Evolutionary conservation across 129 eudicot species (phyloP).

Genomic region (Saposhnikovia divaricata): DNA sequence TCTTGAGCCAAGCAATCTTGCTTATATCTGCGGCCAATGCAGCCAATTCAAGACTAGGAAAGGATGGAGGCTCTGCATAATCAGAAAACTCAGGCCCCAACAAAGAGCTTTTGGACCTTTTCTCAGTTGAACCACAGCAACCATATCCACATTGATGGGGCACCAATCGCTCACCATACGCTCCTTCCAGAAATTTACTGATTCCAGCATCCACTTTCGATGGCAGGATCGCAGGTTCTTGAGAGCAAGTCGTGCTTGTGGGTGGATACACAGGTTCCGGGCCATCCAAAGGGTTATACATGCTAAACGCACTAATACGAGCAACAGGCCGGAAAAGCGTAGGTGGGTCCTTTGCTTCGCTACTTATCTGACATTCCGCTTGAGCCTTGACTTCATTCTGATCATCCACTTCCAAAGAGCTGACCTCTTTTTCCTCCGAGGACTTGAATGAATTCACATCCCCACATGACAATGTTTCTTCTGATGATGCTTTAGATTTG

Average conservation of each 20-base stretch:
- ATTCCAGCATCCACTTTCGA: conserved; percentile 34
- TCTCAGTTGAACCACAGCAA: conserved; percentile 28
- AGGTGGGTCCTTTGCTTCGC: conserved; percentile 23
- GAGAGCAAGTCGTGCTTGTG: conserved; percentile 11
- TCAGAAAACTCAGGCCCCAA: conserved; percentile 69
- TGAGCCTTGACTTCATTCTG: conserved; percentile 16
- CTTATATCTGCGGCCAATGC: conserved; percentile 60
- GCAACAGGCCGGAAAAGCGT: conserved; percentile 52
- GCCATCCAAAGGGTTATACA: conserved; percentile 26
- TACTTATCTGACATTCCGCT: conserved; percentile 12
- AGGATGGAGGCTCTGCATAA: conserved; percentile 36
- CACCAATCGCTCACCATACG: conserved; percentile 35
- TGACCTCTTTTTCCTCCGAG: conserved; percentile 29
- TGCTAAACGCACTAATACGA: conserved; percentile 47
- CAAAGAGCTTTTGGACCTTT: conserved; percentile 11
- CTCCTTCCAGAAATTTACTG: conserved; percentile 44
- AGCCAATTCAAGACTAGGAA: conserved; percentile 54
- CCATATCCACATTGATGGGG: conserved; percentile 60
- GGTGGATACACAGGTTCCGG: conserved; percentile 15
- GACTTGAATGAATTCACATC: conserved; percentile 37
- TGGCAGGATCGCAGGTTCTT: conserved; percentile 9
- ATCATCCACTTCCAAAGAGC: conserved; percentile 22
- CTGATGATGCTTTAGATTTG: conserved; percentile 55
- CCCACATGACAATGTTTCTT: conserved; percentile 50
- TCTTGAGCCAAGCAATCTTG: conserved; percentile 59